A percentile compares a stretch with the other conserved stretches of the same genome.
Conservation (phyloP, 352 stramenopile genomes). For the Phytophthora brassicae region DNA sequence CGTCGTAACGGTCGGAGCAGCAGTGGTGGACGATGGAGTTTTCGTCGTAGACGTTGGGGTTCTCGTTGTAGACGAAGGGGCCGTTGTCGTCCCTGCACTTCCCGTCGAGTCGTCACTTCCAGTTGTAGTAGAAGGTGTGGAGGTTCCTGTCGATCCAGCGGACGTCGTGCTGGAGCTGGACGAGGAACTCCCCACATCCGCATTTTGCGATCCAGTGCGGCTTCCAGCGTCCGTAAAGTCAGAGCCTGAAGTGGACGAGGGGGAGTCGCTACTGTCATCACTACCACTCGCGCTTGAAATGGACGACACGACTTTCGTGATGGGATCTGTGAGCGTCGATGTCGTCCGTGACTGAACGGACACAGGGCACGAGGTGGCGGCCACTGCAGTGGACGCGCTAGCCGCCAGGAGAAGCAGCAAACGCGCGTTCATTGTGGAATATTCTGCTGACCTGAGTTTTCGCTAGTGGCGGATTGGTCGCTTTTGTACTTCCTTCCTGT, state of each 20-base stretch:
- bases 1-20: constrained; percentile 12
- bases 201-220: constrained; percentile 9
- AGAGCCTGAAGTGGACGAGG: constrained; percentile 20
- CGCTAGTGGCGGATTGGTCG: neutral
- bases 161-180: constrained; percentile 14
- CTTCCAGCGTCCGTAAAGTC: constrained; percentile 23
- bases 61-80: constrained; percentile 26
- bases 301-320: constrained; percentile 44
- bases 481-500: constrained; percentile 14
- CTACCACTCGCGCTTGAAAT: constrained; percentile 31
- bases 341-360: constrained; percentile 55
- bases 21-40: neutral
- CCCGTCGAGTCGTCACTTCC: constrained; percentile 10
- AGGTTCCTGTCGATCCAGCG: constrained; percentile 23
- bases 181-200: constrained; percentile 25
- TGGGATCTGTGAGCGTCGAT: constrained; percentile 65
- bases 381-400: constrained; percentile 25
- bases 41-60: constrained; percentile 20
- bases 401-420: constrained; percentile 37
- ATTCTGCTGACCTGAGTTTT: neutral
- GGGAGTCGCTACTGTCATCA: constrained; percentile 7
- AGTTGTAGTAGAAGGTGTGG: constrained; percentile 16
- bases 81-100: constrained; percentile 26
- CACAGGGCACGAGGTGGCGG: constrained; percentile 57
- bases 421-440: constrained; percentile 19